Percentiles rank a stretch among this genome's conserved stretches.
Evolutionary conservation across 495 filamentous ascomycete genomes (phyloP).

Genomic region (Aspergillus indologenus): DNA sequence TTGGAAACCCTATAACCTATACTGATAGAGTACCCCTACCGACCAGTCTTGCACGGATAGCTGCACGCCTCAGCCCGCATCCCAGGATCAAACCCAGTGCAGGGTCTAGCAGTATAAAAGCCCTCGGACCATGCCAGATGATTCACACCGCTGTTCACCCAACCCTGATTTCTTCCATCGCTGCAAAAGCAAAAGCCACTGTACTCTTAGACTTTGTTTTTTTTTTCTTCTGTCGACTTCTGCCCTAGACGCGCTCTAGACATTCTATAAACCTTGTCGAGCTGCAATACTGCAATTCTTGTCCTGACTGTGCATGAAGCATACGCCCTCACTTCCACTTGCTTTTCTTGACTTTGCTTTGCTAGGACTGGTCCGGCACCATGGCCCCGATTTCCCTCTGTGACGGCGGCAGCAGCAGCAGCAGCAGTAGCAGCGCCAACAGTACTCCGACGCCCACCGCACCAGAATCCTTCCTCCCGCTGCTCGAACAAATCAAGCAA

Average conservation of each 20-base stretch:
- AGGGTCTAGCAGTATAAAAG: too few relatives aligned
- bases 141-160: neutral
- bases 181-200: neutral
- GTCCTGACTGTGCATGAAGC: neutral
- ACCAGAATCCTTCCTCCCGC: conserved; percentile 17
- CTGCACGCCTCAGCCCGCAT: neutral
- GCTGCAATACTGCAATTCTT: neutral
- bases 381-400: neutral
- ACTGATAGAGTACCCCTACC: neutral
- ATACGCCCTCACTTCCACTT: neutral
- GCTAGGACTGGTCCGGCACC: neutral
- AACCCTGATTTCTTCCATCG: neutral
- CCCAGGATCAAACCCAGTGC: too few relatives aligned
- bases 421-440: neutral
- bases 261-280: neutral
- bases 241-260: too few relatives aligned
- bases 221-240: too few relatives aligned
- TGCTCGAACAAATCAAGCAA: conserved; percentile 25
- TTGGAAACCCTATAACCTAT: neutral
- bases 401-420: neutral
- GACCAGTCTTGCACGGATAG: neutral
- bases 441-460: neutral
- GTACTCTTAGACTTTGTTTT: neutral
- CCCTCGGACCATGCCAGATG: neutral
- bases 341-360: neutral